Evolutionary conservation across 148 eudicot species (phyloP), one percentile per base, ranked within the genome.

Genomic region (Drosera capensis): DNA sequence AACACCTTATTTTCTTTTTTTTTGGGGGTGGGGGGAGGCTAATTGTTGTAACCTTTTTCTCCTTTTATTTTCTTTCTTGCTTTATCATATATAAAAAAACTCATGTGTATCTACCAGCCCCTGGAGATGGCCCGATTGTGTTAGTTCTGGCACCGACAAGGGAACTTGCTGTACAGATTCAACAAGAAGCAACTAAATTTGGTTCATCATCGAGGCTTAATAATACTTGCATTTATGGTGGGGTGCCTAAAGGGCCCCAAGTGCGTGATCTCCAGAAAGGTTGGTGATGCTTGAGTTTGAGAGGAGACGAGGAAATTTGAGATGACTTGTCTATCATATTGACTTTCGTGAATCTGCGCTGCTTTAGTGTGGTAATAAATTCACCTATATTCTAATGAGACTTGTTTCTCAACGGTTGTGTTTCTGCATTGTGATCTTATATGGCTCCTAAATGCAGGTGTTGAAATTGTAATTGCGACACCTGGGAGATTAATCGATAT

Each of bases 221-320:
- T 57, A 92, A 78, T 68, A 92, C 99, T 41, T 92, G 99, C 87
- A 74, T 92, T 37, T 92, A 92, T 74, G 99, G 99, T 55, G 95
- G 99, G 85, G 99, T 85, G 41, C 99, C 99, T 4, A 92, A 92
- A 63, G 99, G 99, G 41, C 99, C 99, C 56, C 99, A 92, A 70
- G 95, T 85, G 64, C 95, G 95, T 78, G 95, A 92, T 79, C 88
- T 92, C 22, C 95, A 92, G 82, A 92, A 92, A 85, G 99, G 99
- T 92, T 85, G 99, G 99, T 92, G 95, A 73, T 67, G 94, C 68
- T 73, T 78, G 74, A 65, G 82, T 83, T 80, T 92, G 79, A 56
- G 41, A 60, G 29, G 60, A 52, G 55, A 57, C 75, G 58, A 53
- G 67, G 58, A 62, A 69, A 69, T 74, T 74, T 93, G 75, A 74